phyloP scores from a whole-genome alignment of 2,329 filamentous ascomycete species.

The Stylonectria norvegica region DNA sequence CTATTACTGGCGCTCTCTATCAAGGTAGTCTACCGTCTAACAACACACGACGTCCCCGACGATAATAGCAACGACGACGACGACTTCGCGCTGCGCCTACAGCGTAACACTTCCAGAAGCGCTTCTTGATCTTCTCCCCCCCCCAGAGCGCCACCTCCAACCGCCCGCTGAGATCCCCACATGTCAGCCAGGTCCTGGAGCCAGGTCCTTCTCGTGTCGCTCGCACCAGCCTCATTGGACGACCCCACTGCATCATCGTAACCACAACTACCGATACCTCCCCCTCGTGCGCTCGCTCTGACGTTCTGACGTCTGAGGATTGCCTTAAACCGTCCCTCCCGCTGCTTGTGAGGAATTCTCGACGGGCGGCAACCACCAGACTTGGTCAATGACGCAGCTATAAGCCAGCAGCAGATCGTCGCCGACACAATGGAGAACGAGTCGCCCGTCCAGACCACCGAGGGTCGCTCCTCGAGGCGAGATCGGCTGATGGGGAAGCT shows the following conservation, averaged over 20 bases:
- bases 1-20: no score
- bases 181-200: slow-evolving; percentile 27
- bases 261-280: slow-evolving; percentile 6
- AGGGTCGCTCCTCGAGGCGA: slow-evolving; percentile 43
- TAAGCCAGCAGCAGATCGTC: slow-evolving; percentile 13
- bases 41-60: no score
- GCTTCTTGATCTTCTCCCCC: neutral
- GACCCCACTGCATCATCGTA: slow-evolving; percentile 25
- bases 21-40: no score
- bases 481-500: slow-evolving; percentile 63
- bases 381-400: slow-evolving; percentile 30
- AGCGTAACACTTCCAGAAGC: no score
- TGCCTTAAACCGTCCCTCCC: slow-evolving; percentile 3
- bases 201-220: slow-evolving; percentile 28
- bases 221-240: slow-evolving; percentile 28
- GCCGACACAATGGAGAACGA: slow-evolving; percentile 45
- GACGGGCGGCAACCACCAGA: slow-evolving; percentile 12
- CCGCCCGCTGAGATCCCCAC: slow-evolving; percentile 26
- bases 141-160: slow-evolving; percentile 24
- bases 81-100: no score
- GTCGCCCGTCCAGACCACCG: slow-evolving; percentile 35
- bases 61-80: no score
- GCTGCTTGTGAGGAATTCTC: slow-evolving; percentile 10
- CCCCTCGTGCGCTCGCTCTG: neutral
- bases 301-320: no score